Conservation (phyloP, 2,329 filamentous ascomycete species). For the Incumbomyces lentus region DNA sequence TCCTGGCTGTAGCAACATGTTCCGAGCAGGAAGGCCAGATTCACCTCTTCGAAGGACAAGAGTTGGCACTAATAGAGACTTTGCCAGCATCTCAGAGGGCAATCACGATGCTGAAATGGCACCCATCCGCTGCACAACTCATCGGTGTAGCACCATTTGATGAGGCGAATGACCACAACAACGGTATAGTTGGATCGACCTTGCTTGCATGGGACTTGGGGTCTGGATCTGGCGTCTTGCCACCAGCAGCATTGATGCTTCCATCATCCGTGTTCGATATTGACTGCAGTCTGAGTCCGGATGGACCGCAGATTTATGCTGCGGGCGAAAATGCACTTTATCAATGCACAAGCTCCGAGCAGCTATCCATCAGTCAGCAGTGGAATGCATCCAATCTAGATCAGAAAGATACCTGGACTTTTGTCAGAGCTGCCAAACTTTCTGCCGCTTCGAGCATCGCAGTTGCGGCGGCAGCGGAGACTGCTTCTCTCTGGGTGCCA, state of each 20-base stretch:
- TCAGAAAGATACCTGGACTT: constrained; percentile 30
- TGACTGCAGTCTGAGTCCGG: constrained; percentile 31
- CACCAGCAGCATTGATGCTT: constrained; percentile 13
- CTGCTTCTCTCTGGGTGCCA: constrained; percentile 35
- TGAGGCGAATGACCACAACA: constrained; percentile 12
- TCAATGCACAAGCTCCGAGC: constrained; percentile 14
- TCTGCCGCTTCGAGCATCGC: constrained; percentile 24
- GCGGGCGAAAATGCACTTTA: constrained; percentile 18
- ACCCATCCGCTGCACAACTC: constrained; percentile 29
- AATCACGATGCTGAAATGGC: constrained; percentile 35
- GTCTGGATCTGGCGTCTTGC: constrained; percentile 9
- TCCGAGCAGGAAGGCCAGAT: constrained; percentile 29
- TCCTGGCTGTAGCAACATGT: constrained; percentile 38
- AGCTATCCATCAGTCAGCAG: constrained; percentile 15
- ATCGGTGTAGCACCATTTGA: constrained; percentile 35
- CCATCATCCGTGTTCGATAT: constrained; percentile 31
- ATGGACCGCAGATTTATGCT: constrained; percentile 26
- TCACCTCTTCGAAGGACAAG: constrained; percentile 34
- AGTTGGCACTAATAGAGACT: constrained; percentile 32
- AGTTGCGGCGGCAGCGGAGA: constrained; percentile 30
- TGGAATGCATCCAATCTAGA: constrained; percentile 11
- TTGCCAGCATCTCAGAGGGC: constrained; percentile 35
- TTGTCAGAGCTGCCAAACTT: constrained; percentile 27
- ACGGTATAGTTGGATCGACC: constrained; percentile 20
- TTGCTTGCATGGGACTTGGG: constrained; percentile 32